Evolutionary conservation across 169 alveolate species (phyloP), one percentile per base, ranked within the genome.

Genomic region (Cryptosporidium ubiquitum): DNA sequence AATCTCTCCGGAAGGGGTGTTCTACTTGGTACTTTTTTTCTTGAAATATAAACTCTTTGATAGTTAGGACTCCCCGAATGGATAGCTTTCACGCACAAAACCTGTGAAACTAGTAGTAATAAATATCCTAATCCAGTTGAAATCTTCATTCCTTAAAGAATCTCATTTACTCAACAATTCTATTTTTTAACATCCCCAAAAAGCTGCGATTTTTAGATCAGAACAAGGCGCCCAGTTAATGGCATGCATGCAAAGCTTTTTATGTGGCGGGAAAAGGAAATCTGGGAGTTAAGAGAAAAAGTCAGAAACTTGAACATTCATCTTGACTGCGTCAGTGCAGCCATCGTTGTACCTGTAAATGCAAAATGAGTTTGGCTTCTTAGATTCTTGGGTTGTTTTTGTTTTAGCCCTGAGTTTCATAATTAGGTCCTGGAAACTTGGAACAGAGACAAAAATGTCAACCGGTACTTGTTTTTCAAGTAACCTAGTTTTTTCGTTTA

Each of bases 321-420:
- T 52, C 23, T 57, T 52, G 10, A 74, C 86, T n/a, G 86, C 86
- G 31, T 74, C 52, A 18, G 70, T 74, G 23, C 68, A 55, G 31
- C 86, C 86, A 40, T 74, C 86, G 20, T 74, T 74, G 40, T 52
- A 74, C 47, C 51, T 33, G 57, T 74, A 74, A 33, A 47, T 69
- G 18, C 84, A 69, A 39, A 29, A 26, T 2, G 26, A 23, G 61
- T 3, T 69, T 16, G 84, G 37, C 20, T 23, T 69, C 39, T 35
- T 10, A 9, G 39, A 29, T 2, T 20, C 40, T 3, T n/a, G n/a
- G n/a, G n/a, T n/a, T n/a, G 29, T n/a, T 37, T 14, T 26, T 26
- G 71, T 4, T 64, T 33, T 33, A 29, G 7, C 71, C 23, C 29
- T 2, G 23, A 44, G 23, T 42, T 23, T n/a, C n/a, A 9, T 29